Evolutionary conservation across 2,329 filamentous ascomycete genomes (phyloP), one percentile per base, ranked within the genome.

Genomic region (Diaporthe caulivora): DNA sequence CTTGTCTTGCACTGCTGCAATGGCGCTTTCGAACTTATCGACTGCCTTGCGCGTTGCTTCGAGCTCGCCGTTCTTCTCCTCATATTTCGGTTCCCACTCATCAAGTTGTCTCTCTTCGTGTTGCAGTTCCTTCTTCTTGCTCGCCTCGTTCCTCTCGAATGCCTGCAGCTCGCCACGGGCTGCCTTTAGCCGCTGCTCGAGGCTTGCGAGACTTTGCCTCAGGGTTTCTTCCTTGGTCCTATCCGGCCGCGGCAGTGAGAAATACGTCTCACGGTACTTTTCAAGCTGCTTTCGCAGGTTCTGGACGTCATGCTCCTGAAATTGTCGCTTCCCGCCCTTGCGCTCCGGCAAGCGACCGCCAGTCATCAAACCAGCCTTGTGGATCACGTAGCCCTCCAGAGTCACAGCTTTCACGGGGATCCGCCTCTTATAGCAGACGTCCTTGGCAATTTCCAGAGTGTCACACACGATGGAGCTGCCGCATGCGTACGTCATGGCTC

Each of bases 391-490:
- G n/a, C 97, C 97, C 80, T 98, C 95, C 17, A 98, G 84, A 0
- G 95, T 97, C 17, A 99, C 96, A 7, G 96, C 95, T 82, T 98
- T 98, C 70, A 97, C 95, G 74, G 95, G 93, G 42, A 98, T 92
- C 42, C 90, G 92, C 76, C 91, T 93, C 72, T 94, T 91, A 80
- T 97, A 98, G 80, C 95, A 95, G 58, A 99, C 92, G 73, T 96
- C 90, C 81, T 97, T 97, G 37, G 97, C 97, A 70, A 97, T 92
- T 5, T 93, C 90, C 47, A 98, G 87, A 71, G 91, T 94, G 82
- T 99, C 97, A 80, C 96, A 98, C 7, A 99, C 95, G 76, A 99
- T 94, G 6, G 95, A 95, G 83, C 95, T 97, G 44, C 96, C 96
- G 78, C 97, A 99, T 34, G 95, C 96, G 81, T 97, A 98, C 29